Evolutionary conservation across 306 rosid genomes (phyloP), one percentile per base, ranked within the genome.

Genomic region (Lotus japonicus): DNA sequence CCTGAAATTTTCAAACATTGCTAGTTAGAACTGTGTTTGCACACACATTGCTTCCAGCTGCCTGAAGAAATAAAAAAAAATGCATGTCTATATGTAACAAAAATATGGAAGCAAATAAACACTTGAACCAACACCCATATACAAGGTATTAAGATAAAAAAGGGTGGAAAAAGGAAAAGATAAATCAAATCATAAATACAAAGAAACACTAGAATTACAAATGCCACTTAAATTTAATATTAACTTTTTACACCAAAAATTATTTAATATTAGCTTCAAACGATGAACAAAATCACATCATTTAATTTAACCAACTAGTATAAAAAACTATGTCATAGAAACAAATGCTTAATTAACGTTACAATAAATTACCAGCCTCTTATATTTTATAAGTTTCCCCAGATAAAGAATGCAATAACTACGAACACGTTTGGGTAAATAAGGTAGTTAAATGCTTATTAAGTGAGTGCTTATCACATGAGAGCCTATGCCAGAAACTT

Each of bases 1-100:
- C 88, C 98, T 92, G 74, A 35, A 75, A 64, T 46, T 45, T 53
- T 67, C 10, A 73, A 59, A 58, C 62, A 31, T 11, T 49, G 64
- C 39, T 33, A 66, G 28, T 81, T 43, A 77, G 51, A 19, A 21
- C 14, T 49, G 55, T 44, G 36, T 38, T 35, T 31, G 36, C 54
- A 66, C 26, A 39, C 9, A 66, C 26, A 11, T 7, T 9, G 35
- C 60, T 16, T 43, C 58, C 12, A 58, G 70, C 55, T 14, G 11
- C n/a, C 48, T 36, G 62, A 36, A 68, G 13, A 44, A 46, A 33
- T 36, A 16, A 61, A 1, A 16, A 61, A 1, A 55, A 62, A 39
- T 28, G 48, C 1, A 35, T 19, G 10, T 19, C 6, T 31, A 31
- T 36, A 36, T 18, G 42, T 17, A 48, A 42, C 33, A 38, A 54